Conservation (phyloP, 1,139 yeast species). For the Hyphopichia buzzinii region DNA sequence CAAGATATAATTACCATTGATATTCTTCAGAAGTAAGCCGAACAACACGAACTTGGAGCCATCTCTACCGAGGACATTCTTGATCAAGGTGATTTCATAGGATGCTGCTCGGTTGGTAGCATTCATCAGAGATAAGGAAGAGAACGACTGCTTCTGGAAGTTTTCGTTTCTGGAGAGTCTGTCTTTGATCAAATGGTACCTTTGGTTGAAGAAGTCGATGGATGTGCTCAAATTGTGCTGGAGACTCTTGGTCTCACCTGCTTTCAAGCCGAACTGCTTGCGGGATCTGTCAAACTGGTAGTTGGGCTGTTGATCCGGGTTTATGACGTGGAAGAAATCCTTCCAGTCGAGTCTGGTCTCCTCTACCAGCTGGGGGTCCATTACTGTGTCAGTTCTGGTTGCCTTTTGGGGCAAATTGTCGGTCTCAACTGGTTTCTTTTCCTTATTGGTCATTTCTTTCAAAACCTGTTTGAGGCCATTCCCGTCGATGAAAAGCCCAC, state of each 20-base stretch:
- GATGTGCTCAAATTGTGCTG: constrained; percentile 18
- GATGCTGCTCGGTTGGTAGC: constrained; percentile 23
- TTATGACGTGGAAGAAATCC: constrained; percentile 67
- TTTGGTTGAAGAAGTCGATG: constrained; percentile 28
- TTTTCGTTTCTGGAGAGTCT: constrained; percentile 72
- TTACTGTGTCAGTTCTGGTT: constrained; percentile 30
- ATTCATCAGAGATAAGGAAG: constrained; percentile 37
- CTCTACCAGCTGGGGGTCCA: constrained; percentile 19
- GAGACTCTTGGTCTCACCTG: constrained; percentile 13
- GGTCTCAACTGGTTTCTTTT: constrained; percentile 8
- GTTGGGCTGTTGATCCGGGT: constrained; percentile 64
- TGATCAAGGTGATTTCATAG: constrained; percentile 69
- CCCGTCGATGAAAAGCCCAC: constrained; percentile 83
- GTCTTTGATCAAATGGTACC: constrained; percentile 66
- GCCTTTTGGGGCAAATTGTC: constrained; percentile 16
- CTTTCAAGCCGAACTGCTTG: constrained; percentile 54
- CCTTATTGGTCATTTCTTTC: constrained; percentile 43
- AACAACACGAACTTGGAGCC: constrained; percentile 73
- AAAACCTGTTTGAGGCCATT: constrained; percentile 63
- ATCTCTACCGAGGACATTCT: constrained; percentile 81
- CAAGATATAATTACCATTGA: constrained; percentile 66
- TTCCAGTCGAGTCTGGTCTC: constrained; percentile 54
- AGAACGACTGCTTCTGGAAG: constrained; percentile 55
- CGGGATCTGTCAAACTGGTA: constrained; percentile 64
- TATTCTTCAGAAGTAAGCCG: constrained; percentile 67